Evolutionary conservation across 2,329 filamentous ascomycete genomes (phyloP), one percentile per base, ranked within the genome.

Genomic region (Botrytis aclada): DNA sequence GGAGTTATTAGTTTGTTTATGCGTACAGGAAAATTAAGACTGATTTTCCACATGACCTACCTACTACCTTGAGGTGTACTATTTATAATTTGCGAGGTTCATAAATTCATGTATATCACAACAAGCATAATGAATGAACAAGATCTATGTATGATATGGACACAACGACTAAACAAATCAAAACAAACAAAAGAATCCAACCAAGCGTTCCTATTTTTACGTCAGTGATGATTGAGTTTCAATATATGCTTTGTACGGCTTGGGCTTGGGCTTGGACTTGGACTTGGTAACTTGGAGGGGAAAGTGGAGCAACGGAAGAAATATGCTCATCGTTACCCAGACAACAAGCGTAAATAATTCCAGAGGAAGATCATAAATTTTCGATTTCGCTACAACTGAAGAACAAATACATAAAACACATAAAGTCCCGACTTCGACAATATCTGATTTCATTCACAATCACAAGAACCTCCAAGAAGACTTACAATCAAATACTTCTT

Each of bases 291-390:
- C 41, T 41, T 51, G 34, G 69, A 71, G 45, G 69, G 25, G 43
- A 41, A 64, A 71, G 69, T 65, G 69, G 69, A 66, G 47, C 37
- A 41, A n/a, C 69, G 43, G 69, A 41, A 56, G 61, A 65, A 65
- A 65, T 54, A 63, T 71, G 61, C n/a, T 41, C 43, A 20, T 37
- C 29, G 45, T 71, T 56, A 7, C 70, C n/a, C 6, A 22, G 70
- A 66, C 70, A 71, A 71, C 70, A 29, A 66, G 43, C 54, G 47
- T 43, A 64, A 70, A 62, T 66, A 66, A 62, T 39, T 29, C 47
- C 39, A 37, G 12, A 32, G 62, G n/a, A 56, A 71, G 60, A 47
- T 71, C 70, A 66, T 71, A 71, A 66, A 66, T 71, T 71, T 64
- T 58, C 43, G n/a, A 69, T 63, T 32, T 65, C 39, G 32, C 70